A percentile compares a stretch with the other conserved stretches of the same genome.
These are phyloP conservation scores for Triticum urartu DNA, from an alignment of 176 grass and related monocot genomes.

Conservation along the genomic window DNA sequence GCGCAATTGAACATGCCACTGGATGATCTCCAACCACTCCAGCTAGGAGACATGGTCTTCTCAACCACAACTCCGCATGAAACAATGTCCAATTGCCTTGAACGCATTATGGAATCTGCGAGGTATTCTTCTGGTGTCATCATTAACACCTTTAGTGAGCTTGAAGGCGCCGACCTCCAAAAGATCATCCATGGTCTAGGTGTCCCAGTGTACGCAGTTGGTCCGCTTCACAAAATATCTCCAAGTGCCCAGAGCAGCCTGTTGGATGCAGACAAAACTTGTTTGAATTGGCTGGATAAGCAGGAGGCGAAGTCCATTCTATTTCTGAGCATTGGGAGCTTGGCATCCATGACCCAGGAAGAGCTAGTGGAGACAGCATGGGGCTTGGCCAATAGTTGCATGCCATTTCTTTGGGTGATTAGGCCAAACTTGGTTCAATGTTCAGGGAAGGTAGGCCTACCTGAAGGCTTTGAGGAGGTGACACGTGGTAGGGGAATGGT, in stretches of 20 bases:
- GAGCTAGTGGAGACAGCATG: conserved; percentile 31
- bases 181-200: background rate
- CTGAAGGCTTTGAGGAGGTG: conserved; percentile 13
- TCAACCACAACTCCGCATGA: background rate
- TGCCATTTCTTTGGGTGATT: conserved; percentile 36
- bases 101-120: background rate
- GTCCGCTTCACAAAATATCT: conserved; percentile 37
- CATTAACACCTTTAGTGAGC: conserved; percentile 25
- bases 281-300: conserved; percentile 26
- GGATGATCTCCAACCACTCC: conserved; percentile 30
- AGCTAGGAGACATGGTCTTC: conserved; percentile 17
- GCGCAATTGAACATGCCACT: background rate
- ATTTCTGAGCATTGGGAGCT: conserved; percentile 35
- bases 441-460: background rate
- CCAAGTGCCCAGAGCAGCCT: background rate
- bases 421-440: background rate
- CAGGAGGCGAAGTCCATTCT: conserved; percentile 13
- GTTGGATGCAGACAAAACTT: background rate
- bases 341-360: background rate
- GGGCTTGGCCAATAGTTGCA: conserved; percentile 20
- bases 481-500: conserved; percentile 14
- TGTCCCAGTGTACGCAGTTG: background rate
- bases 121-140: conserved; percentile 19
- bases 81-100: background rate
- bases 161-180: background rate